phyloP scores from a whole-genome alignment of 2,329 filamentous ascomycete species.

The Venturia asperata region DNA sequence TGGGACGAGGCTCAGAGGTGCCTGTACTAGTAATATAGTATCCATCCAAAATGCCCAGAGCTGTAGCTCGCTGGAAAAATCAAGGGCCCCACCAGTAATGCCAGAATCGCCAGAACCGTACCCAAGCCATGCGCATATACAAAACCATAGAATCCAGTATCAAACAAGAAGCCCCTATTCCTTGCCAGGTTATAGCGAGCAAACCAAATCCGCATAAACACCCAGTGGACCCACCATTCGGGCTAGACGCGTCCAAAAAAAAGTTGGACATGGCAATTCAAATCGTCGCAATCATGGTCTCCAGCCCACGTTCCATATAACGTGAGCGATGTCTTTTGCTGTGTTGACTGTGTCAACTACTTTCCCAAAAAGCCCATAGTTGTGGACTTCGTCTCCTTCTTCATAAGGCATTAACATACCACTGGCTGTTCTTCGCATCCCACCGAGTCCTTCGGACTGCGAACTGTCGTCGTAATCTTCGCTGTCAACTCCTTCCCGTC shows the following conservation, averaged over 20 bases:
- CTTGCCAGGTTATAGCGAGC: neutral
- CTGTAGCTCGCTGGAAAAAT: constrained; percentile 2
- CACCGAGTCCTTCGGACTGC: constrained; percentile 29
- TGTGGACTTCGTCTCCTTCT: constrained; percentile 48
- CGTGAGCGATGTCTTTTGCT: constrained; percentile 56
- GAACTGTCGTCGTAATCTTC: constrained; percentile 13
- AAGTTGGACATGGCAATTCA: neutral
- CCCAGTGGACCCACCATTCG: neutral
- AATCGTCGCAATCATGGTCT: constrained; percentile 36
- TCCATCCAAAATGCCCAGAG: constrained; percentile 6
- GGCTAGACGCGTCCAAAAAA: neutral
- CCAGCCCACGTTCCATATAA: constrained; percentile 63
- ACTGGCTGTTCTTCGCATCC: constrained; percentile 70
- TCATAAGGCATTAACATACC: constrained; percentile 88
- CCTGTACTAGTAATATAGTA: neutral
- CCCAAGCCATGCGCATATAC: neutral
- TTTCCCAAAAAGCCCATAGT: constrained; percentile 62
- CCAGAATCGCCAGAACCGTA: neutral
- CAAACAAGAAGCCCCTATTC: constrained; percentile 8
- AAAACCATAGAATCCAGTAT: neutral
- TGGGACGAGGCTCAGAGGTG: neutral
- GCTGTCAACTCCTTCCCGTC: constrained; percentile 31
- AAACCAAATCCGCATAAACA: neutral
- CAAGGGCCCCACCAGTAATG: neutral
- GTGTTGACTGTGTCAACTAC: constrained; percentile 72